phyloP scores from a whole-genome alignment of 345 rosid genomes.

The Arabidopsis thaliana region DNA sequence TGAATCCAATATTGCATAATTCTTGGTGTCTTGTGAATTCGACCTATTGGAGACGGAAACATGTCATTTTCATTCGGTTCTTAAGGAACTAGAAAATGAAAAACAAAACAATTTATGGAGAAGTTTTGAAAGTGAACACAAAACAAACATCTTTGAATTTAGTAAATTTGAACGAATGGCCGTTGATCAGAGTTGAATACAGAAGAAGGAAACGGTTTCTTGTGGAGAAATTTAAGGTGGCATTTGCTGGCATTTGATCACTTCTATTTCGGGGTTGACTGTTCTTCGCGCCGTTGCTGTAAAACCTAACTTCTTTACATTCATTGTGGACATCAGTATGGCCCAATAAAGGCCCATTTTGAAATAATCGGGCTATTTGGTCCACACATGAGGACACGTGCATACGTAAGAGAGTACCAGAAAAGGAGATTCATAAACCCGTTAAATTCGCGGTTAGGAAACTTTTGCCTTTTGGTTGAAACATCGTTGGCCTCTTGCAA shows the following conservation, averaged over 20 bases:
- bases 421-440: conserved; percentile 8
- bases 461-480: conserved; percentile 4
- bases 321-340: neutral
- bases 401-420: neutral
- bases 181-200: conserved; percentile 17
- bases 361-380: neutral
- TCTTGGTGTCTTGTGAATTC: no score
- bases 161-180: conserved; percentile 1
- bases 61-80: neutral
- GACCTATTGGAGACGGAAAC: neutral
- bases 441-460: conserved; percentile 27
- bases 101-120: conserved; percentile 18
- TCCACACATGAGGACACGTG: conserved; percentile 23
- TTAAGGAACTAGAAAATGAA: neutral
- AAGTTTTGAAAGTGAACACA: neutral
- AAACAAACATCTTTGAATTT: conserved; percentile 33
- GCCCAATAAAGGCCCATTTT: conserved; percentile 18
- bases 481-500: conserved; percentile 13
- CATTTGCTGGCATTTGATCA: neutral
- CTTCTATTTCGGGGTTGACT: conserved; percentile 20
- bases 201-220: neutral
- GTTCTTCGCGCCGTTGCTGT: conserved; percentile 4
- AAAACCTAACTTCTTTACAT: neutral
- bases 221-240: neutral
- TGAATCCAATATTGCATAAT: neutral